Base-by-base conservation (phyloP, 1,284 basidiomycete genomes). In the Papiliotrema flavescens region DNA sequence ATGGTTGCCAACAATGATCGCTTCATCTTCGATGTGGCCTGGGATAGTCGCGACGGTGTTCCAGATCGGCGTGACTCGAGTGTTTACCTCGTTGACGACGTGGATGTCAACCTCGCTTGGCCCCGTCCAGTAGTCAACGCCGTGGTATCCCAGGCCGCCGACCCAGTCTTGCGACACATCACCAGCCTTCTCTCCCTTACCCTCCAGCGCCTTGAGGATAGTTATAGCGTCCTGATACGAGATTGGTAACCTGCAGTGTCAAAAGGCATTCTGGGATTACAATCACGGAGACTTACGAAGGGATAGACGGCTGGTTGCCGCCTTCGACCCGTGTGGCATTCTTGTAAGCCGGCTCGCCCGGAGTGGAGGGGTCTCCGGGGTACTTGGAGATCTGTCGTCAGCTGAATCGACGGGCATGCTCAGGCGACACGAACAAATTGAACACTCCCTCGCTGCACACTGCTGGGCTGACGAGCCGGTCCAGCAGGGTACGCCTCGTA, bases 31-130 rank as follows among this genome's bases (percentile, higher is more conserved):
- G 62, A 96, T 84, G 62, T 87, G 84, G 0, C 95, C 94, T 7
- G 92, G 94, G 57, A 98, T 90, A 37, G 87, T 82, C 3, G 85
- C 90, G 84, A 95, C 90, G 0, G 86, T 83, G 77, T 97, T 75
- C 73, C 74, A 76, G 41, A 76, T 68, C 15, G 66, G 65, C n/a
- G 81, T 90, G 22, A 92, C 82, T 64, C 84, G 84, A n/a, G 80
- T 84, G 59, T 90, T 82, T 47, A 93, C 87, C 81, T 78, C 70
- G 58, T 77, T 78, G 14, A 76, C 74, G 19, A 79, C 60, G 55
- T 76, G 65, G 23, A 82, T 67, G 43, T 75, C 72, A 23, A 74
- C 76, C 19, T 79, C 73, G 24, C 77, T 71, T 17, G 79, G 79
- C 7, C 81, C 81, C 0, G 79, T 78, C 65, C 73, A 82, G 71